phyloP scores from a whole-genome alignment of 2,329 filamentous ascomycete genomes.

The Ophiostoma piceae region DNA sequence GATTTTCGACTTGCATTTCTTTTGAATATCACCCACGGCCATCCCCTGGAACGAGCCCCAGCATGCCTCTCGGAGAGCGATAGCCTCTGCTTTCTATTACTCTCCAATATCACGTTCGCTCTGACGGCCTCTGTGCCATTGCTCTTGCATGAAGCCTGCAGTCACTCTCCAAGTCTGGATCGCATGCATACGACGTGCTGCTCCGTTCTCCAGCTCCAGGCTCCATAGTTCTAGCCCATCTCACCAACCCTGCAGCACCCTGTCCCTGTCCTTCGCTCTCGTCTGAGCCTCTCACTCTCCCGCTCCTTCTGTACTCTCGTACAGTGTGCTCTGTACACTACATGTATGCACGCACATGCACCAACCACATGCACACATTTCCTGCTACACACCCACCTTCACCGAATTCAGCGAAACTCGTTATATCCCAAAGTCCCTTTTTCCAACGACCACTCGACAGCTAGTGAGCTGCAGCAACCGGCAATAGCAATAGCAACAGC shows the following conservation, averaged over 20 bases:
- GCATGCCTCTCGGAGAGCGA: not conserved
- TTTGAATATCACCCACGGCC: not conserved
- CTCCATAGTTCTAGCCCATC: slow-evolving; percentile 10
- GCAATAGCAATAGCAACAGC: not conserved
- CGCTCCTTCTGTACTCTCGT: not conserved
- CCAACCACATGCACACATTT: slow-evolving; percentile 7
- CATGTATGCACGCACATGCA: slow-evolving; percentile 6
- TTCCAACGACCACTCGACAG: not conserved
- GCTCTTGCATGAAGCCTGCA: not conserved
- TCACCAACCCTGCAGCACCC: not conserved
- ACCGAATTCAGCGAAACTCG: slow-evolving; percentile 19
- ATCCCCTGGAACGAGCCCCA: not conserved
- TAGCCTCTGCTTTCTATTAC: not conserved
- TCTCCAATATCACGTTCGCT: not conserved
- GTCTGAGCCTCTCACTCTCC: slow-evolving; percentile 7
- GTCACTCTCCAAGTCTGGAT: slow-evolving; percentile 6
- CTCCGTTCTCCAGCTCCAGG: slow-evolving; percentile 10
- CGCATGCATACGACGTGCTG: slow-evolving; percentile 11
- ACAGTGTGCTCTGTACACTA: slow-evolving; percentile 9
- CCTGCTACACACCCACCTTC: slow-evolving; percentile 18
- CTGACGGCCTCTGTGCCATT: not conserved
- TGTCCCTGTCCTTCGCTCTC: not conserved
- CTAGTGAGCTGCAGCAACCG: not conserved
- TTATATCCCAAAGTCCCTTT: slow-evolving; percentile 20
- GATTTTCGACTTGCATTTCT: not conserved